Percentiles rank a stretch among this genome's conserved stretches.
Conservation (phyloP, 371 early-diverging fungal species). For the Rhizopus microsporus region DNA sequence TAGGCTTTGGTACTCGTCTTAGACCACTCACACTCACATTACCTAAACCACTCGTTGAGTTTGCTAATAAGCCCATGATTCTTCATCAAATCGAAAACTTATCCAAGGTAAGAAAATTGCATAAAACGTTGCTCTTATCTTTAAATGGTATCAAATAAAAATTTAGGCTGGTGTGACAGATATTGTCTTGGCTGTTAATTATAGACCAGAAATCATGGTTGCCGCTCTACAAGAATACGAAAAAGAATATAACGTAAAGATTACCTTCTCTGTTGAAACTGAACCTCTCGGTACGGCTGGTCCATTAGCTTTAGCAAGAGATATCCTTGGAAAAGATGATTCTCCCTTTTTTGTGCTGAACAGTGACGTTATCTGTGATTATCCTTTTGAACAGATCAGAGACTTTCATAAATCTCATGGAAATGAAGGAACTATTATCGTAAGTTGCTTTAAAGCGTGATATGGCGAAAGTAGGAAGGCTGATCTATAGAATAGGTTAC, state of each 20-base stretch:
- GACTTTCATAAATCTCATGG: conserved; percentile 90
- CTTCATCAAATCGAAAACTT: conserved; percentile 98
- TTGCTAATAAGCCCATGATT: conserved; percentile 99
- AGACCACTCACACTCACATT: conserved; percentile 97
- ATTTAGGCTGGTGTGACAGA: conserved; percentile 94
- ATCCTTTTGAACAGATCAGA: conserved; percentile 91
- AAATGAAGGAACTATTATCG: conserved; percentile 92
- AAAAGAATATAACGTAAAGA: conserved; percentile 87
- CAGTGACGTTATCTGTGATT: conserved; percentile 99
- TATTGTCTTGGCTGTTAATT: conserved; percentile 99
- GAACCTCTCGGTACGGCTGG: conserved; percentile 99
- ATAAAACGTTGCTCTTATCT: background rate
- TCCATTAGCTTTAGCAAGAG: conserved; percentile 94
- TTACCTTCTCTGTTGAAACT: conserved; percentile 97
- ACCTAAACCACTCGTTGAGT: conserved; percentile 99
- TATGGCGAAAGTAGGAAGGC: background rate
- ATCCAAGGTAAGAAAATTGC: conserved; percentile 70
- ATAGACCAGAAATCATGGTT: conserved; percentile 97
- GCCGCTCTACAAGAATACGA: conserved; percentile 87
- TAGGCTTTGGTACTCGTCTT: conserved; percentile 98
- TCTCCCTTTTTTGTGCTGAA: conserved; percentile 99
- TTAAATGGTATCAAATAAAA: conserved; percentile 50
- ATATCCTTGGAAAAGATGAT: conserved; percentile 90
- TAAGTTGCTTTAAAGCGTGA: conserved; percentile 28
- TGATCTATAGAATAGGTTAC: conserved; percentile 68